Base-by-base conservation (phyloP, 2,329 filamentous ascomycete species). In the Fusarium sp. region DNA sequence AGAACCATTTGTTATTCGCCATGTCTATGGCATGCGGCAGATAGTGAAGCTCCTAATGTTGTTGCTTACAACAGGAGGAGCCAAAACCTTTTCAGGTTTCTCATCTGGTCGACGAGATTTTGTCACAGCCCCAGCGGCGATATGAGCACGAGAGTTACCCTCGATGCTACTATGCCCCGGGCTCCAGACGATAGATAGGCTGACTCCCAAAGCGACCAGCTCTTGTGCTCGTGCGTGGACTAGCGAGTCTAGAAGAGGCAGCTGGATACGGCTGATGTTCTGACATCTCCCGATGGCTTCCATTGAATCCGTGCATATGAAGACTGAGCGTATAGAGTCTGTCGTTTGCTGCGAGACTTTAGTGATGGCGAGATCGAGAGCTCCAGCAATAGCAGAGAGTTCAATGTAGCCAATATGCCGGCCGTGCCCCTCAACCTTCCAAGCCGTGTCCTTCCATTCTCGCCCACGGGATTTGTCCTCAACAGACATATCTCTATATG, bases 131-230 rank as follows among this genome's bases (percentile, higher is more conserved):
- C 23, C 39, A 15, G 55, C 56, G 11, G 34, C 11, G 17, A 10
- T 15, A 30, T 57, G 36, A 14, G 45, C 45, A n/a, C 32, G 57
- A 12, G 4, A 2, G 38, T 61, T 57, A 26, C 53, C 53, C 15
- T 57, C 39, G 19, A 61, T 19, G 6, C 45, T 39, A 45, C 20
- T 11, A 39, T 51, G 57, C 7, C 32, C 34, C 17, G 52, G 44
- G 36, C 23, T 32, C 28, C 20, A 44, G 23, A 51, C 12, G 30
- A 61, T 45, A 45, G 15, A 45, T 6, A 57, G 40, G 19, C 23
- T 20, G 23, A 50, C 32, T 21, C 56, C 52, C 5, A 57, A 20
- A n/a, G 12, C 40, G 6, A 36, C 39, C 6, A 60, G 20, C 15
- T 50, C 24, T 5, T 51, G 23, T 24, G 52, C 23, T 19, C 45